These are phyloP conservation scores for Microcyclosporella mali DNA, from an alignment of 2,329 filamentous ascomycete genomes.

Conservation along the genomic window DNA sequence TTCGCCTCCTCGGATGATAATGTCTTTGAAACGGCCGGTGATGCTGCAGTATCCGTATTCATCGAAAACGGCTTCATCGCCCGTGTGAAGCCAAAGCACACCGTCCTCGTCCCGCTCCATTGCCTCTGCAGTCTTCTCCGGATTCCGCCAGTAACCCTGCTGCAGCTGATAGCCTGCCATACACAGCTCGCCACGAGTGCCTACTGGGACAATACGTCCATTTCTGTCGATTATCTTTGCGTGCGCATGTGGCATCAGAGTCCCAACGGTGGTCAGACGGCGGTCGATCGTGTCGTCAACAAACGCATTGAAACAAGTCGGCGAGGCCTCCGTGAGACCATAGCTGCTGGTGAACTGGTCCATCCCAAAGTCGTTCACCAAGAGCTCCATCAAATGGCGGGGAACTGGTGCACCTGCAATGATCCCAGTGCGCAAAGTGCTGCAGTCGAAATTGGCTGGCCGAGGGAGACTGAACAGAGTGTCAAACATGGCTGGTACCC, in stretches of 20 bases:
- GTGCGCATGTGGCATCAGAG: slow-evolving; percentile 63
- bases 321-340: slow-evolving; percentile 68
- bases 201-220: slow-evolving; percentile 61
- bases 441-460: slow-evolving; percentile 42
- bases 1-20: slow-evolving; percentile 53
- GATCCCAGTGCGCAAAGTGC: slow-evolving; percentile 62
- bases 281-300: slow-evolving; percentile 62
- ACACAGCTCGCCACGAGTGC: slow-evolving; percentile 65
- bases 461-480: slow-evolving; percentile 50
- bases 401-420: slow-evolving; percentile 74
- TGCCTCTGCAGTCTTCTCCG: slow-evolving; percentile 66
- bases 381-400: slow-evolving; percentile 64
- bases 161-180: slow-evolving; percentile 72
- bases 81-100: slow-evolving; percentile 60
- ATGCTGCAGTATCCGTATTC: slow-evolving; percentile 37
- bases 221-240: slow-evolving; percentile 71
- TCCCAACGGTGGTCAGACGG: slow-evolving; percentile 68
- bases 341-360: slow-evolving; percentile 55
- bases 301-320: slow-evolving; percentile 75
- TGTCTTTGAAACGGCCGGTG: slow-evolving; percentile 30
- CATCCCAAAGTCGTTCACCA: slow-evolving; percentile 70
- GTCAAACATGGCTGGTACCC: slow-evolving; percentile 79
- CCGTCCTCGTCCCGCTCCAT: slow-evolving; percentile 47
- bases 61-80: slow-evolving; percentile 50
- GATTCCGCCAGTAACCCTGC: slow-evolving; percentile 59